These are phyloP conservation scores for Coffea canephora DNA, from an alignment of 257 asterid species.

Conservation along the genomic window DNA sequence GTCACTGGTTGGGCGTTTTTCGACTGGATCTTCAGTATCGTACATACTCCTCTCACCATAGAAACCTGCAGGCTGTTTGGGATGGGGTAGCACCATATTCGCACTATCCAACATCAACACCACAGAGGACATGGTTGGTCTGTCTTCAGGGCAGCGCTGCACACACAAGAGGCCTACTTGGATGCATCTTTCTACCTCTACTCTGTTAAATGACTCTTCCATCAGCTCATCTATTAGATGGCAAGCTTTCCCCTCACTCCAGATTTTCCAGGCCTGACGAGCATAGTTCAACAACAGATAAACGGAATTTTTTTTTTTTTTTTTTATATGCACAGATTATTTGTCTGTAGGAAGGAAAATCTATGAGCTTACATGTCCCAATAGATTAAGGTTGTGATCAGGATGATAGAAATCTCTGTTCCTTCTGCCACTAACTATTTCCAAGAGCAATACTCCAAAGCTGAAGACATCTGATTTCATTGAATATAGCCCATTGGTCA, in stretches of 20 bases:
- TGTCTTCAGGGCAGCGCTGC: constrained; percentile 38
- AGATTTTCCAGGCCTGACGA: constrained; percentile 33
- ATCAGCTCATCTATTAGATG: constrained; percentile 24
- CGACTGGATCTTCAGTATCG: too few species aligned
- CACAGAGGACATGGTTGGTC: constrained; percentile 47
- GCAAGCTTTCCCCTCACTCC: constrained; percentile 36
- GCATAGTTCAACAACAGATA: too few species aligned
- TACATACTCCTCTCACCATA: too few species aligned
- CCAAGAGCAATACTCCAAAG: constrained; percentile 37
- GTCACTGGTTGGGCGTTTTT: background rate
- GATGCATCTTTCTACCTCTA: constrained; percentile 25
- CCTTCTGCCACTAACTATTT: constrained; percentile 35
- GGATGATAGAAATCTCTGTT: constrained; percentile 27
- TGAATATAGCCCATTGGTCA: constrained; percentile 28
- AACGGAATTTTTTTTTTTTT: too few species aligned
- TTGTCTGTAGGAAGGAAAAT: too few species aligned
- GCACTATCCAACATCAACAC: constrained; percentile 34
- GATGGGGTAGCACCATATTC: constrained; percentile 16
- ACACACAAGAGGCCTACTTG: constrained; percentile 43
- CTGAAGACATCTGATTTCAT: constrained; percentile 45
- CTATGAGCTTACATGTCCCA: constrained; percentile 30
- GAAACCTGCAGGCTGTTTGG: constrained; percentile 26
- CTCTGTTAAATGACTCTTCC: constrained; percentile 2
- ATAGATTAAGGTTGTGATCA: constrained; percentile 28
- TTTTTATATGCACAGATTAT: too few species aligned